Base-by-base conservation (phyloP, 2,329 filamentous ascomycete species). In the Diaporthe aspalathi region DNA sequence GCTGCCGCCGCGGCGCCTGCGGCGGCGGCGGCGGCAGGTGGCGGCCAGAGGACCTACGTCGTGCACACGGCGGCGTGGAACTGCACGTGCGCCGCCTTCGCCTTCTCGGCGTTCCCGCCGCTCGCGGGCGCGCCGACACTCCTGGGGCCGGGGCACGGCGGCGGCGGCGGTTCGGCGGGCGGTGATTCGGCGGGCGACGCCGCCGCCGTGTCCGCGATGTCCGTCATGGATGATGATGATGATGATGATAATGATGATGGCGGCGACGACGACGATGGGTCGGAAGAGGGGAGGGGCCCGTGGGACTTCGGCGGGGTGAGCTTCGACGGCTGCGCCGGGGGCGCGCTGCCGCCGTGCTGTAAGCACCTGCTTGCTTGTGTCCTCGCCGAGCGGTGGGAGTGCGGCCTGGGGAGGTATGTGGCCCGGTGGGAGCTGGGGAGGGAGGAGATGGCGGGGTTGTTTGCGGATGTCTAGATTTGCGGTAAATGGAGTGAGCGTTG, bases 301-400 rank as follows among this genome's bases (percentile, higher is more conserved):
- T 82, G 82, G 79, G 72, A 77, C 35, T 89, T 90, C 75, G 89
- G 90, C 0, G 89, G 89, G 0, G 65, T 86, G 67, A 84, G 83
- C 70, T 62, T 81, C 3, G 83, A 84, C 70, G 78, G 80, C 56
- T n/a, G 56, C 1, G 52, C 40, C 7, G 77, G 74, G 8, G 76
- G 72, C 45, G 78, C 81, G 47, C 82, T 87, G 71, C 88, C 90
- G 71, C 88, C 90, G 76, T 93, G 82, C 69, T 99, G 95, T 80
- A 98, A 98, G 82, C 95, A 99, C 81, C 81, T 98, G 6, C 87
- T 98, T 20, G 95, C 95, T 1, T 97, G 93, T 79, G 81, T 95
- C 50, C 80, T 98, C 69, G 91, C 87, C 7, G 91, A 94, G 79
- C 84, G 86, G 57, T 95, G 93, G 84, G 79, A 78, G 0, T 80